A percentile compares a stretch with the other conserved stretches of the same genome.
These are phyloP conservation scores for Aurinia saxatilis DNA, from an alignment of 345 rosid genomes.

Conservation along the genomic window DNA sequence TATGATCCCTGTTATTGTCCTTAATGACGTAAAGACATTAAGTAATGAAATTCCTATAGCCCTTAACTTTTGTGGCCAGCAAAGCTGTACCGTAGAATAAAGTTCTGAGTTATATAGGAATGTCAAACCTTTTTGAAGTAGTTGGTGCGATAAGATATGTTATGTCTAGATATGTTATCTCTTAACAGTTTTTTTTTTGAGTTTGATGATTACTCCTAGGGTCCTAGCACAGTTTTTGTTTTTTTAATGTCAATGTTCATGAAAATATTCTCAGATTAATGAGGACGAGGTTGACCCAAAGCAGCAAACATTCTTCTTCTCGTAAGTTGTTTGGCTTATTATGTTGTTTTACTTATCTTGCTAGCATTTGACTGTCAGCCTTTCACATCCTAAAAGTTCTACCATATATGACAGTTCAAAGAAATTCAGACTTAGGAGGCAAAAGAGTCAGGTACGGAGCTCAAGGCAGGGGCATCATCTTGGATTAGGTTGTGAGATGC, in stretches of 20 bases:
- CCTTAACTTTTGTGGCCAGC: conserved; percentile 2
- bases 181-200: neutral
- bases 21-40: neutral
- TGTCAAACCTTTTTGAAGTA: conserved; percentile 5
- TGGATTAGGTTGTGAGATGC: conserved; percentile 41
- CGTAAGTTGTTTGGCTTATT: conserved; percentile 41
- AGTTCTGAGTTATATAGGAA: neutral
- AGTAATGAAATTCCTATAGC: neutral
- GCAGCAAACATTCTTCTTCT: conserved; percentile 78
- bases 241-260: neutral
- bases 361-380: conserved; percentile 4
- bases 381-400: neutral
- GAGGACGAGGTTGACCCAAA: conserved; percentile 83
- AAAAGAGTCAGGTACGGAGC: conserved; percentile 43
- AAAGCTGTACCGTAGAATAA: neutral
- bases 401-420: conserved; percentile 52
- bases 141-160: conserved; percentile 9
- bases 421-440: conserved; percentile 53
- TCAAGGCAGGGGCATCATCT: conserved; percentile 57
- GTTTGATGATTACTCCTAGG: conserved; percentile 2
- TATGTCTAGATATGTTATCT: neutral
- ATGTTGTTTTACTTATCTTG: neutral
- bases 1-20: neutral
- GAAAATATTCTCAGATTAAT: conserved; percentile 40
- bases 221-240: neutral